Evolutionary conservation across 345 rosid species (phyloP), one percentile per base, ranked within the genome.

Genomic region (Adansonia digitata): DNA sequence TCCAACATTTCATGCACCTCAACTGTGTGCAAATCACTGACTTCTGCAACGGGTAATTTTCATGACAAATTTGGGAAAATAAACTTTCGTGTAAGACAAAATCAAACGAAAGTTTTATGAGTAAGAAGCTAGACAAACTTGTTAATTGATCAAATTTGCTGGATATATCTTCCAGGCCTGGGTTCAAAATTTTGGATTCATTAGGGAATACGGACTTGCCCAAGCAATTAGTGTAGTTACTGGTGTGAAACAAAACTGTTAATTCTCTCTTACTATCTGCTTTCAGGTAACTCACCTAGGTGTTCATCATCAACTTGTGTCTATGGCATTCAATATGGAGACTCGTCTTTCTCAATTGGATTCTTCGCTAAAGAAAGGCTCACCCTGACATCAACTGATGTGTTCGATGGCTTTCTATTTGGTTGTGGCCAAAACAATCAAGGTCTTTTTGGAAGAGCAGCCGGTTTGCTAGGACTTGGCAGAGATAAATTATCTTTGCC

Each of bases 381-480:
- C 49, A 82, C 89, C 7, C 42, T 94, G 55, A 85, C 94, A 5
- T 10, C 81, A 26, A 78, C 83, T 2, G 94, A 89, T 20, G 75
- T 76, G 0, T 74, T 91, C 74, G 52, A 82, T 70, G 68, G 76
- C 39, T 81, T 94, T 76, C 55, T 73, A 26, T 91, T 94, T 64
- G 98, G 98, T 0, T 94, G 98, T 67, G 97, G 98, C 45, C 84
- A 91, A 78, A 87, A 91, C 78, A 92, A 92, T 74, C 82, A 59
- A 5, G 97, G 98, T 18, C 88, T 89, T 18, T 94, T 89, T 60
- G 84, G 85, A 0, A 89, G 92, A 15, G 74, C 88, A 0, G 93
- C 97, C 5, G 98, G 94, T 4, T 76, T 94, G 34, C 84, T 92
- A 18, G 98, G 98, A 0, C 92, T 94, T 2, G 98, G 97, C 73